Evolutionary conservation across 495 filamentous ascomycete species (phyloP).

Genomic region (Aspergillus homomorphus): DNA sequence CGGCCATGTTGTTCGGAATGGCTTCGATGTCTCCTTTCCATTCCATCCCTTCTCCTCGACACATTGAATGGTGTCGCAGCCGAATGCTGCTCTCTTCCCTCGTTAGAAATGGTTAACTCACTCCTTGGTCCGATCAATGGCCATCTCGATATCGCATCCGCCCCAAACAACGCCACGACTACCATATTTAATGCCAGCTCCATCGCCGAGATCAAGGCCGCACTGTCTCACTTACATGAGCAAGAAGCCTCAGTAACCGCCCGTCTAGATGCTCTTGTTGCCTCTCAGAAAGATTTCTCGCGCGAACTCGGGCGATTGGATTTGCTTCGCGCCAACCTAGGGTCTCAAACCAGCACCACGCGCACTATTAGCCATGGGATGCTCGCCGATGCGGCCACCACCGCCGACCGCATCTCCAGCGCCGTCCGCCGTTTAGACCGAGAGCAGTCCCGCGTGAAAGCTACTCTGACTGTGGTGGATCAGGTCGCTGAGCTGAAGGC

Average conservation of each 20-base stretch:
- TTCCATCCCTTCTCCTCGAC: neutral
- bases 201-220: constrained; percentile 72
- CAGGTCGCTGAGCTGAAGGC: constrained; percentile 95
- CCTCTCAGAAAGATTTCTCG: constrained; percentile 77
- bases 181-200: constrained; percentile 68
- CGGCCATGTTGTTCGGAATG: neutral
- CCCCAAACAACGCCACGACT: constrained; percentile 20
- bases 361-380: constrained; percentile 82
- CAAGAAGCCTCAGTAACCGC: constrained; percentile 72
- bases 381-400: constrained; percentile 78
- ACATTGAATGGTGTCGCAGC: constrained; percentile 13
- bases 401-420: constrained; percentile 79
- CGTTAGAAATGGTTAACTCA: constrained; percentile 24
- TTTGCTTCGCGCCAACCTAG: constrained; percentile 81
- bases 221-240: constrained; percentile 67
- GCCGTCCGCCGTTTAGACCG: constrained; percentile 83
- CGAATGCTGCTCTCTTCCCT: neutral
- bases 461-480: constrained; percentile 88
- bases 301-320: constrained; percentile 86
- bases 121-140: constrained; percentile 30
- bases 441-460: constrained; percentile 85
- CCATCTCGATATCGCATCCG: constrained; percentile 15
- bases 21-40: neutral
- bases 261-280: constrained; percentile 70
- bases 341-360: constrained; percentile 81